Conservation (phyloP, 495 filamentous ascomycete genomes). For the Poronia punctata region DNA sequence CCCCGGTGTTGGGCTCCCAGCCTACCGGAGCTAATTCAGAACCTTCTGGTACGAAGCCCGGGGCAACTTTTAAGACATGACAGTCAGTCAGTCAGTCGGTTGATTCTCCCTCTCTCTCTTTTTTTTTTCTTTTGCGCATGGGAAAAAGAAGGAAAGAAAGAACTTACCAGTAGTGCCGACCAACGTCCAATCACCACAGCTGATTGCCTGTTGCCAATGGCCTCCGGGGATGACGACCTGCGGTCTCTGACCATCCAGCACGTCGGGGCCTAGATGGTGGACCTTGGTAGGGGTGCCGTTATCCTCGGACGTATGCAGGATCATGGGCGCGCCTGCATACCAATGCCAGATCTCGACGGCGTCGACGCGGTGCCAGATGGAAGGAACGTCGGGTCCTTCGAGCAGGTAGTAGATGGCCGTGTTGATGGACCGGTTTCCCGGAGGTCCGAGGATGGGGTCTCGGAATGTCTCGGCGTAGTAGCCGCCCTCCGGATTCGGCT, state of each 20-base stretch:
- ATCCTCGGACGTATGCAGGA: slow-evolving; percentile 26
- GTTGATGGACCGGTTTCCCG: slow-evolving; percentile 34
- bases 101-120: no score
- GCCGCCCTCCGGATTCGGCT: slow-evolving; percentile 38
- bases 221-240: slow-evolving; percentile 32
- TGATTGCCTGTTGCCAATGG: slow-evolving; percentile 39
- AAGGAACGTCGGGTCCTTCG: slow-evolving; percentile 29
- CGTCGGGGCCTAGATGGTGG: slow-evolving; percentile 46
- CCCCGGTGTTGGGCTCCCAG: slow-evolving; percentile 27
- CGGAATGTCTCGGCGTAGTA: slow-evolving; percentile 43
- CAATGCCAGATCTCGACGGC: slow-evolving; percentile 44
- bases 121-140: no score
- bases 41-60: slow-evolving; percentile 29
- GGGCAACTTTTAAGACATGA: slow-evolving; percentile 22
- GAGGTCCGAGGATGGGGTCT: slow-evolving; percentile 17
- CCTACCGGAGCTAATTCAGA: slow-evolving; percentile 30
- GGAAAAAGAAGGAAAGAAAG: not conserved
- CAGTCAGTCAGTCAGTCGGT: not conserved
- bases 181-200: slow-evolving; percentile 40
- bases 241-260: slow-evolving; percentile 33
- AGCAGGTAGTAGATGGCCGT: slow-evolving; percentile 47
- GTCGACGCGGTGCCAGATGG: slow-evolving; percentile 43
- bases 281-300: slow-evolving; percentile 26
- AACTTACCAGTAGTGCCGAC: slow-evolving; percentile 38
- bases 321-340: slow-evolving; percentile 42